Percentiles rank a stretch among this genome's conserved stretches.
These are phyloP conservation scores for Neocallimastix lanati DNA, from an alignment of 192 early-diverging fungal genomes.

Conservation along the genomic window DNA sequence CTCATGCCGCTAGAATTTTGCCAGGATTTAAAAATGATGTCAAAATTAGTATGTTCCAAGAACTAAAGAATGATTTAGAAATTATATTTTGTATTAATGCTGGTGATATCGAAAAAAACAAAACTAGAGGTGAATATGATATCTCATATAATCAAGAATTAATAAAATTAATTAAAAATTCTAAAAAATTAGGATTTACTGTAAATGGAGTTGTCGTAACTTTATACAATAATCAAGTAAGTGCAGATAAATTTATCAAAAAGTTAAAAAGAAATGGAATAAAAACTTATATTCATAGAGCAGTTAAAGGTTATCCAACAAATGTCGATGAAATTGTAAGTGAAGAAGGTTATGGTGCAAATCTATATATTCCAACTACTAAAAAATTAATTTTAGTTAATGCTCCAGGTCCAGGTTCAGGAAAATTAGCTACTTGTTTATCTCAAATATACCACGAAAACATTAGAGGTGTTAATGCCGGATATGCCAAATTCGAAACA, in stretches of 20 bases:
- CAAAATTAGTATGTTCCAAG: not conserved
- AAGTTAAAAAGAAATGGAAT: not conserved
- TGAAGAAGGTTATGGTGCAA: not conserved
- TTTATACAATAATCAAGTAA: not conserved
- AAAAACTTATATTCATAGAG: not conserved
- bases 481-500: not conserved
- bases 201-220: not conserved
- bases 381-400: not conserved
- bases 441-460: not conserved
- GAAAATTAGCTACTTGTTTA: not conserved
- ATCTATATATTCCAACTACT: not conserved
- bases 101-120: not conserved
- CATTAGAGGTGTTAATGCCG: not conserved
- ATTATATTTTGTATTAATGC: not conserved
- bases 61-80: not conserved
- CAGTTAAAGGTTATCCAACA: not conserved
- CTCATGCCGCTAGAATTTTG: not conserved
- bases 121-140: not conserved
- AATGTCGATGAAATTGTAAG: not conserved
- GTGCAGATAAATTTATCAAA: not conserved
- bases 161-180: not conserved
- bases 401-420: not conserved
- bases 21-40: not conserved
- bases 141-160: not conserved
- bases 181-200: not conserved